Evolutionary conservation across 2,329 filamentous ascomycete genomes (phyloP).

Genomic region (Ceratocystis alfenasii): DNA sequence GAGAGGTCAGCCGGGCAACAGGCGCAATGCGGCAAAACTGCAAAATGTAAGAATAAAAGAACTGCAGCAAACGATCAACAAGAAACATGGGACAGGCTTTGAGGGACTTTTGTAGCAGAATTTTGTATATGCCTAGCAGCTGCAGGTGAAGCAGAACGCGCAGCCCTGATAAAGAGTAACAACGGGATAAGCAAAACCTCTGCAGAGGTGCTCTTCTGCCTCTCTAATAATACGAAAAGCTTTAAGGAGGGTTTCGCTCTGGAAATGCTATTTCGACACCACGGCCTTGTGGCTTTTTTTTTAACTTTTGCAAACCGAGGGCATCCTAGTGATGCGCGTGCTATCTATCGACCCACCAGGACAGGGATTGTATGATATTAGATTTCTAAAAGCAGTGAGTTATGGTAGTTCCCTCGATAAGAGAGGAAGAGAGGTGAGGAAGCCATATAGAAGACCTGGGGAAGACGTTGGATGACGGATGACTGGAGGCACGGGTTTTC

Average conservation of each 20-base stretch:
- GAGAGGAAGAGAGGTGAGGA: background rate
- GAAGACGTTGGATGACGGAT: too few relatives aligned
- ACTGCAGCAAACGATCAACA: background rate
- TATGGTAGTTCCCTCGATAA: background rate
- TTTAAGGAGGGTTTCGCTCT: too few relatives aligned
- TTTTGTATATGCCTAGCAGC: background rate
- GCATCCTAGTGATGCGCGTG: background rate
- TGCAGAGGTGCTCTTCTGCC: too few relatives aligned
- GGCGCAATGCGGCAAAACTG: background rate
- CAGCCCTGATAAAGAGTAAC: background rate
- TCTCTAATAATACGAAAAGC: too few relatives aligned
- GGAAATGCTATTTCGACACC: conserved; percentile 1
- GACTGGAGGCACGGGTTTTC: too few relatives aligned
- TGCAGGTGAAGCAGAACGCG: background rate
- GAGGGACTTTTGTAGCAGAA: background rate
- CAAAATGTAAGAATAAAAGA: background rate
- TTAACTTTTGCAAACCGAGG: background rate
- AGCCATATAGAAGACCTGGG: background rate
- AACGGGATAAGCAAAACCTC: background rate
- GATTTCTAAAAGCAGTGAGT: conserved; percentile 6
- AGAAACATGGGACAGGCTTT: background rate
- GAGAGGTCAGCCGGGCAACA: background rate
- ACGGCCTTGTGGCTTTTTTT: background rate
- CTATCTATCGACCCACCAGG: background rate
- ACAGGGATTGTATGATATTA: background rate